Conservation (phyloP, 2,329 filamentous ascomycete genomes). For the Xylaria sp. region DNA sequence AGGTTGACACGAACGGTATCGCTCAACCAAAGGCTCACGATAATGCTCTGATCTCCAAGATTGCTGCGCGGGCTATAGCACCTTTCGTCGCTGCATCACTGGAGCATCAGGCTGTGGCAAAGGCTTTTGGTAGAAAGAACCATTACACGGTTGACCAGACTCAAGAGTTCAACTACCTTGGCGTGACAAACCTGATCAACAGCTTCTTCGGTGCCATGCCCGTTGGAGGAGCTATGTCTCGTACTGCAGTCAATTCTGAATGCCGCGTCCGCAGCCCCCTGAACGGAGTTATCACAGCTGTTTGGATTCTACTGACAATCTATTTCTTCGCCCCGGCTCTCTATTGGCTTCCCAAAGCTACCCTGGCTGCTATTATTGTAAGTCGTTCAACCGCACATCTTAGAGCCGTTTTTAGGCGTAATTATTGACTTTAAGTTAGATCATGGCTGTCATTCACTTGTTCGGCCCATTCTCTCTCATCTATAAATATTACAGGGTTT, state of each 20-base stretch:
- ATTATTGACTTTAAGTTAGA: conserved; percentile 49
- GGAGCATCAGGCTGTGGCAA: conserved; percentile 73
- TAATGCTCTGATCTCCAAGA: conserved; percentile 60
- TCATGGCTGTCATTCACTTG: conserved; percentile 71
- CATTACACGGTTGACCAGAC: conserved; percentile 72
- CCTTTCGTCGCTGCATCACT: conserved; percentile 70
- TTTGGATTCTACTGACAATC: conserved; percentile 69
- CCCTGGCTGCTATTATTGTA: conserved; percentile 71
- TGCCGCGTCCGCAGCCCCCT: conserved; percentile 71
- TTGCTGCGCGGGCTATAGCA: conserved; percentile 65
- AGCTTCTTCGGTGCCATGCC: conserved; percentile 73
- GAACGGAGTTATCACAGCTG: conserved; percentile 69
- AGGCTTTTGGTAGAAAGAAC: conserved; percentile 71
- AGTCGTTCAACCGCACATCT: conserved; percentile 37
- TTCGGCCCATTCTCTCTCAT: conserved; percentile 69
- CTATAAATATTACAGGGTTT: conserved; percentile 72
- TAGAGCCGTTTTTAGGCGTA: conserved; percentile 5
- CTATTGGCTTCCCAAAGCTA: conserved; percentile 76
- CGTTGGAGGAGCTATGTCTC: conserved; percentile 73
- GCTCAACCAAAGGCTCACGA: conserved; percentile 61
- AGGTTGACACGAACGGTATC: conserved; percentile 67
- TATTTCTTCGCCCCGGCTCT: conserved; percentile 70
- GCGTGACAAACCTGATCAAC: conserved; percentile 71
- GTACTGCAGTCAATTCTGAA: conserved; percentile 74
- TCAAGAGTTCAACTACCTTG: conserved; percentile 73